These are phyloP conservation scores for Annulohypoxylon nitens DNA, from an alignment of 495 filamentous ascomycete genomes.

Conservation along the genomic window DNA sequence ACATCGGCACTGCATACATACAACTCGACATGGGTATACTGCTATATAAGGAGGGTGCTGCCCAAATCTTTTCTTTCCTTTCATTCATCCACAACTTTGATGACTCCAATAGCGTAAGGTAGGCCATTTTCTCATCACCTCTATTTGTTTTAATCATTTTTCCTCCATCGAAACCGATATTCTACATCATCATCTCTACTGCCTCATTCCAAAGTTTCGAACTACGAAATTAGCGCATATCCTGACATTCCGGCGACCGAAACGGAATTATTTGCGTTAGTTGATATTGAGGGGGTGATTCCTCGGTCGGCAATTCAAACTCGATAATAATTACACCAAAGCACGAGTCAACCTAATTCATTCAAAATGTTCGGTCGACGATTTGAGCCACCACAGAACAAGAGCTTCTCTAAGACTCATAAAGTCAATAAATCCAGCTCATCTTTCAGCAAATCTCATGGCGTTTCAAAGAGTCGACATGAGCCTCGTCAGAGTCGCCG, in stretches of 20 bases:
- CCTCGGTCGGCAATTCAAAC: conserved; percentile 19
- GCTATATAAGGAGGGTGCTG: conserved; percentile 50
- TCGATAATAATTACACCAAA: conserved; percentile 16
- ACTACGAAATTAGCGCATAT: neutral
- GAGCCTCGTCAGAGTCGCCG: conserved; percentile 57
- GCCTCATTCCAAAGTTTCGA: neutral
- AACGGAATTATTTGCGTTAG: conserved; percentile 1
- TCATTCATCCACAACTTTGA: conserved; percentile 30
- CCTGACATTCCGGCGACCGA: conserved; percentile 3
- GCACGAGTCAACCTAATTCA: conserved; percentile 25
- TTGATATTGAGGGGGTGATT: conserved; percentile 15
- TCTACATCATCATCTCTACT: neutral
- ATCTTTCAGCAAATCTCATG: conserved; percentile 61
- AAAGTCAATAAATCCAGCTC: conserved; percentile 58
- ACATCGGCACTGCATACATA: conserved; percentile 21
- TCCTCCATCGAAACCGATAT: conserved; percentile 16
- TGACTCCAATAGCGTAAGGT: conserved; percentile 42
- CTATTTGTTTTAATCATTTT: conserved; percentile 25
- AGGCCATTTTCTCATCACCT: conserved; percentile 39
- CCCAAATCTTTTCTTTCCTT: conserved; percentile 36
- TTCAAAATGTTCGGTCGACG: conserved; percentile 61
- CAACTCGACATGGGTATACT: conserved; percentile 48
- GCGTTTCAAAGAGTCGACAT: conserved; percentile 60
- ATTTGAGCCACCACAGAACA: conserved; percentile 54
- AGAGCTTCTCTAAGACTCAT: conserved; percentile 61